A percentile compares a stretch with the other conserved stretches of the same genome.
These are phyloP conservation scores for Microsporum audouinii DNA, from an alignment of 2,329 filamentous ascomycete species.

Conservation along the genomic window DNA sequence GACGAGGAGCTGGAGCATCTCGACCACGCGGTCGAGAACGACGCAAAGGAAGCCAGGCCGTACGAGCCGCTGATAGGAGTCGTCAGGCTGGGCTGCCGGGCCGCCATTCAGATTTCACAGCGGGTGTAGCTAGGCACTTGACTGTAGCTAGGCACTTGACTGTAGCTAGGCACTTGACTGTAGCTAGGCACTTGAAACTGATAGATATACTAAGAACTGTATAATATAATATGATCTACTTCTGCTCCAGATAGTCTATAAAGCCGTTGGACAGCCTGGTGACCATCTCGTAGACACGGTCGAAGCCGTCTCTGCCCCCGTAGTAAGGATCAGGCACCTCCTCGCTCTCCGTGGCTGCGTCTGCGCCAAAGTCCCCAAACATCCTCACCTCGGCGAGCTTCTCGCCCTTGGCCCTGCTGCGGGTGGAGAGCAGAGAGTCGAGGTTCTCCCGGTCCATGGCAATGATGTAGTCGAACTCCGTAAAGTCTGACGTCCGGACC, in stretches of 20 bases:
- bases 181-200: no score
- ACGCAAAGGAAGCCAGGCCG: slow-evolving; percentile 78
- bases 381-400: slow-evolving; percentile 53
- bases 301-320: slow-evolving; percentile 69
- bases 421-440: slow-evolving; percentile 52
- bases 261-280: slow-evolving; percentile 66
- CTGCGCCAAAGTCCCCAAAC: slow-evolving; percentile 63
- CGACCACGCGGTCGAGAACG: slow-evolving; percentile 87
- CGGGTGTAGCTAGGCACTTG: no score
- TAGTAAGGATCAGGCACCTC: slow-evolving; percentile 86
- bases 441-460: slow-evolving; percentile 87
- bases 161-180: no score
- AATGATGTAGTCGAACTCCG: slow-evolving; percentile 81
- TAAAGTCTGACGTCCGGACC: slow-evolving; percentile 62
- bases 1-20: slow-evolving; percentile 96
- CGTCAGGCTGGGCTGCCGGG: slow-evolving; percentile 79
- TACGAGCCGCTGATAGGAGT: slow-evolving; percentile 80
- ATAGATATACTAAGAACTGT: neutral
- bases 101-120: slow-evolving; percentile 77
- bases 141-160: no score
- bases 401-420: slow-evolving; percentile 37
- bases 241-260: slow-evolving; percentile 45
- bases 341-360: slow-evolving; percentile 37
- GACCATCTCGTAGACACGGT: slow-evolving; percentile 76
- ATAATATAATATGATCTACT: slow-evolving; percentile 3